These are phyloP conservation scores for Aureobasidium sp. DNA, from an alignment of 2,329 filamentous ascomycete species.

Conservation along the genomic window DNA sequence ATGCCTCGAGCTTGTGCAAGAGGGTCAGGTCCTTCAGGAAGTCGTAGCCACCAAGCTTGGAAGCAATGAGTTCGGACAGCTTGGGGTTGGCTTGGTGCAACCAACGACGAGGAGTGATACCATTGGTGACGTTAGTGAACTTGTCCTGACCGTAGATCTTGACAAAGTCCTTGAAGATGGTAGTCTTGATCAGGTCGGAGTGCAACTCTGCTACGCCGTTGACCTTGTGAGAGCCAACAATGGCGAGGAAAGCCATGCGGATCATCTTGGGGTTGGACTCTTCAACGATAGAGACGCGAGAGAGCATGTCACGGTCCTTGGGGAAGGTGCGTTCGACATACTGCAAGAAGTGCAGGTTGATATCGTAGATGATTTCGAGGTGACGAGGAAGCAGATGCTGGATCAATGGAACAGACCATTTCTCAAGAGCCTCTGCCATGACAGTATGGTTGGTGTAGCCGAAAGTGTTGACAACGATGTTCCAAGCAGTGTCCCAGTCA, in stretches of 20 bases:
- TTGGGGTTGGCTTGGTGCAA: constrained; percentile 94
- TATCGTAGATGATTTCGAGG: constrained; percentile 95
- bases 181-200: constrained; percentile 95
- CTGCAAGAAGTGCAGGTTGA: constrained; percentile 92
- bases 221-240: constrained; percentile 98
- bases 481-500: constrained; percentile 90
- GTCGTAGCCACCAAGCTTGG: constrained; percentile 71
- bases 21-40: constrained; percentile 88
- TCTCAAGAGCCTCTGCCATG: constrained; percentile 91
- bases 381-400: constrained; percentile 91
- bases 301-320: constrained; percentile 75
- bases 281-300: constrained; percentile 92
- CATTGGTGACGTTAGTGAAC: constrained; percentile 98
- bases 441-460: constrained; percentile 99
- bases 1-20: constrained; percentile 78
- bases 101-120: constrained; percentile 93
- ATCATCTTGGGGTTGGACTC: constrained; percentile 97
- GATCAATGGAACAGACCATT: constrained; percentile 90
- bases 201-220: constrained; percentile 97
- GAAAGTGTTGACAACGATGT: constrained; percentile 58
- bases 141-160: constrained; percentile 91
- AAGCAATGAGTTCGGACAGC: constrained; percentile 83
- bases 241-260: constrained; percentile 89
- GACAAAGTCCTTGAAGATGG: constrained; percentile 99
- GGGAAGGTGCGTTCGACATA: constrained; percentile 84